Evolutionary conservation across 2,329 filamentous ascomycete genomes (phyloP), one percentile per base, ranked within the genome.

Genomic region (Penicillium sp.): DNA sequence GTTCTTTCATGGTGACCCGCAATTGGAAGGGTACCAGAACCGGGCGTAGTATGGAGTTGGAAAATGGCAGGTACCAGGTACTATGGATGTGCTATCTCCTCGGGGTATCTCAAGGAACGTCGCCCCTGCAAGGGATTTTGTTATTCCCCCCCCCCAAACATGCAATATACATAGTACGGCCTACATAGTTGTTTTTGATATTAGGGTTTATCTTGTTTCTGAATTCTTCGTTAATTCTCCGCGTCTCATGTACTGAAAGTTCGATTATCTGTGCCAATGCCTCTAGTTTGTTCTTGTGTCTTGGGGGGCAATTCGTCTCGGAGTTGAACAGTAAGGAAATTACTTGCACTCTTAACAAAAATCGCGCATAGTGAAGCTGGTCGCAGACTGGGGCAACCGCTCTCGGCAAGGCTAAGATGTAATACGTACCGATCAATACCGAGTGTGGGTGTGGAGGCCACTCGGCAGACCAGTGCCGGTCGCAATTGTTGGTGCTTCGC

Each of bases 291-390:
- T 14, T 41, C 19, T 41, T 13, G 10, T 41, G 19, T 41, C 10
- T 41, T 22, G 39, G 39, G 19, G 19, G 39, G 19, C 39, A 41
- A 41, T 41, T 41, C 19, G 39, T 41, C 39, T 41, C 10, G 39
- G 39, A 19, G 39, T 41, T 1, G 39, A 22, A 37, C 13, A 37
- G 35, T 39, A 19, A 22, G 37, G 49, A 53, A 53, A 53, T 53
- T 53, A 45, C 50, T 39, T 39, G 22, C 31, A 33, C 27, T 47
- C 13, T 27, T 47, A 31, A 35, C 27, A 50, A 64, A 63, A 66
- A 66, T 66, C 64, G 64, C 64, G 64, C 64, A 66, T 66, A 66
- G 63, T 66, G 48, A 66, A 63, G 58, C 47, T 58, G 60, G 44
- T 48, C 59, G 60, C 58, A 60, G 48, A 52, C 52, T 56, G 52